Base-by-base conservation (phyloP, 768 basidiomycete species). In the Kwoniella sp. region DNA sequence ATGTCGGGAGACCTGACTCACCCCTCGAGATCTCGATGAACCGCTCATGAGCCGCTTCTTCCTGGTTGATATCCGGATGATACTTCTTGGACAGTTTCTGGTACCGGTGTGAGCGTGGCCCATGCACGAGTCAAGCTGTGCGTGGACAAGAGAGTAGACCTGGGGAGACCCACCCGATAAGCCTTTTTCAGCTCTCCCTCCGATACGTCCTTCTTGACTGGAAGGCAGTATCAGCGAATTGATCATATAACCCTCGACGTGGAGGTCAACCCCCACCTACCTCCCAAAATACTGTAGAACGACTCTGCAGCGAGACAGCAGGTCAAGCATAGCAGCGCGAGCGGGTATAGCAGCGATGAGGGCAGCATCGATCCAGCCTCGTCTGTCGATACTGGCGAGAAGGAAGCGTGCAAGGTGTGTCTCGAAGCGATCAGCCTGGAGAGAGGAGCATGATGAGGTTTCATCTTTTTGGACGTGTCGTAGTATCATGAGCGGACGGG, bases 51-150 rank as follows among this genome's bases (percentile, higher is more conserved):
- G 90, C 87, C 14, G 56, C 67, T 48, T 84, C 80, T 14, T 87
- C 87, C 65, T 85, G 86, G 75, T 92, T 95, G 79, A 93, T 95
- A 79, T 99, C 93, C 0, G 93, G 93, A 67, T 98, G 92, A 50
- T 81, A 89, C 76, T 84, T 88, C 65, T 83, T 83, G 73, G 88
- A 89, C 15, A 92, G 78, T 63, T 83, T 84, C 74, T 65, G 22
- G 3, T n/a, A n/a, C n/a, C n/a, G n/a, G n/a, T n/a, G n/a, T n/a
- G n/a, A n/a, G n/a, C n/a, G n/a, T n/a, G n/a, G n/a, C n/a, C n/a
- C n/a, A n/a, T n/a, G n/a, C n/a, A n/a, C n/a, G n/a, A n/a, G n/a
- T n/a, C n/a, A n/a, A n/a, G n/a, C n/a, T n/a, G n/a, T n/a, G n/a
- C n/a, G n/a, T n/a, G n/a, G n/a, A n/a, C n/a, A n/a, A n/a, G n/a